Conservation (phyloP, 73 alveolate genomes). For the Paramecium octaurelia region DNA sequence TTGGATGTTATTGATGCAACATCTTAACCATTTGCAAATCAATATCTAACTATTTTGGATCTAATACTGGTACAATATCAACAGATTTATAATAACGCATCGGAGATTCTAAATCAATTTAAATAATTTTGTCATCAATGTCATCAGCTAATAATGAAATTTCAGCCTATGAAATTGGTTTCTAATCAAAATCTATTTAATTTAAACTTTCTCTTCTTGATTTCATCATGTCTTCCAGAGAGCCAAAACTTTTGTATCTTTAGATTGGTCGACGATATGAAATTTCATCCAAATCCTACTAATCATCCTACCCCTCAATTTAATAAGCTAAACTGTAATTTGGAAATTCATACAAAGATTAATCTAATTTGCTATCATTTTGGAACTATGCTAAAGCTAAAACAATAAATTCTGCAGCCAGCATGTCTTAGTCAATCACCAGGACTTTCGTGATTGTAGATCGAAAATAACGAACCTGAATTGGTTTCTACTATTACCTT, state of each 20-base stretch:
- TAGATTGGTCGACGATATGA: constrained; percentile 2
- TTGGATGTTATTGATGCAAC: neutral
- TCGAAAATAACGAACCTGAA: neutral
- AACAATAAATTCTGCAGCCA: constrained; percentile 4
- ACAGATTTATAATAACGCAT: neutral
- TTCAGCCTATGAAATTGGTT: neutral
- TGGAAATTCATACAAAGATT: neutral
- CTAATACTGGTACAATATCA: neutral
- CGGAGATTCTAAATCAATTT: constrained; percentile 1
- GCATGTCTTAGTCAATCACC: neutral
- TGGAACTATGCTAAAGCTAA: neutral
- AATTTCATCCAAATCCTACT: neutral
- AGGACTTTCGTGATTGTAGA: neutral
- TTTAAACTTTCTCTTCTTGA: neutral
- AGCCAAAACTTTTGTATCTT: neutral
- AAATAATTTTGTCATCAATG: neutral
- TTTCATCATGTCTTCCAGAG: neutral
- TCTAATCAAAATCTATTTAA: neutral
- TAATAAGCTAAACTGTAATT: constrained; percentile 30
- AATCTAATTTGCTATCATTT: constrained; percentile 11
- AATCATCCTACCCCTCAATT: neutral
- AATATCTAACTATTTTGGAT: neutral
- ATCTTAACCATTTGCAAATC: neutral
- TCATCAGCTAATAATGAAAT: neutral
- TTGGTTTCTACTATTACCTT: neutral